A percentile compares a stretch with the other conserved stretches of the same genome.
Conservation (phyloP, 2,329 filamentous ascomycete species). For the Alternaria dauci region DNA sequence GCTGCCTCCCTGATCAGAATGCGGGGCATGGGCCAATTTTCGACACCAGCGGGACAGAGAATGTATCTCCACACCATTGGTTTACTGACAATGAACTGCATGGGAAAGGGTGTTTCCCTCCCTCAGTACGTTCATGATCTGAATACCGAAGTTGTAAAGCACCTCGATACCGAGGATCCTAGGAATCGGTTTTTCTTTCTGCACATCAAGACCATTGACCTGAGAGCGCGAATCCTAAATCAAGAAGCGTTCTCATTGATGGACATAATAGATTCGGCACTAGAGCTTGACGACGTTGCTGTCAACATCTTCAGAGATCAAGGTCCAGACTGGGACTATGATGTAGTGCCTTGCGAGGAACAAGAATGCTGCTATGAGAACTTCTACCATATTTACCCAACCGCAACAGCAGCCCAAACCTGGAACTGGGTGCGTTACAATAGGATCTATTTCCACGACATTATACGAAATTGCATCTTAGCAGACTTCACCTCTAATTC, state of each 20-base stretch:
- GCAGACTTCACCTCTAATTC: constrained; percentile 36
- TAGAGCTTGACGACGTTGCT: constrained; percentile 35
- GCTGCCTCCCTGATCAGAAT: constrained; percentile 43
- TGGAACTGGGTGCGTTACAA: constrained; percentile 49
- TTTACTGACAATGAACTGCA: constrained; percentile 39
- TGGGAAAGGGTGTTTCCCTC: constrained; percentile 33
- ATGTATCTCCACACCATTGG: constrained; percentile 46
- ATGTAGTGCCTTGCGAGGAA: constrained; percentile 21
- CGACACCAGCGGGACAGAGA: constrained; percentile 38
- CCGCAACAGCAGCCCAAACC: constrained; percentile 36
- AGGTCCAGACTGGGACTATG: constrained; percentile 35
- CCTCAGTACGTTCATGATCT: constrained; percentile 38
- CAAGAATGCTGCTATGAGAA: constrained; percentile 31
- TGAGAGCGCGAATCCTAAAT: constrained; percentile 38
- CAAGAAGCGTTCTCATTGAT: constrained; percentile 23
- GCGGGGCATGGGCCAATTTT: constrained; percentile 42
- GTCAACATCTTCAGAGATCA: constrained; percentile 30
- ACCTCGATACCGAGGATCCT: constrained; percentile 34
- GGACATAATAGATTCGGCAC: constrained; percentile 35
- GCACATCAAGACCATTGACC: constrained; percentile 37
- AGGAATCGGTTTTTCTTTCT: constrained; percentile 40
- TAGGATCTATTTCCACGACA: constrained; percentile 46
- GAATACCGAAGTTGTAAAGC: constrained; percentile 33
- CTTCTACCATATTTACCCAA: constrained; percentile 45
- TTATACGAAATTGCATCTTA: constrained; percentile 44